A percentile compares a stretch with the other conserved stretches of the same genome.
Conservation (phyloP, 306 rosid genomes). For the Cicer arietinum region DNA sequence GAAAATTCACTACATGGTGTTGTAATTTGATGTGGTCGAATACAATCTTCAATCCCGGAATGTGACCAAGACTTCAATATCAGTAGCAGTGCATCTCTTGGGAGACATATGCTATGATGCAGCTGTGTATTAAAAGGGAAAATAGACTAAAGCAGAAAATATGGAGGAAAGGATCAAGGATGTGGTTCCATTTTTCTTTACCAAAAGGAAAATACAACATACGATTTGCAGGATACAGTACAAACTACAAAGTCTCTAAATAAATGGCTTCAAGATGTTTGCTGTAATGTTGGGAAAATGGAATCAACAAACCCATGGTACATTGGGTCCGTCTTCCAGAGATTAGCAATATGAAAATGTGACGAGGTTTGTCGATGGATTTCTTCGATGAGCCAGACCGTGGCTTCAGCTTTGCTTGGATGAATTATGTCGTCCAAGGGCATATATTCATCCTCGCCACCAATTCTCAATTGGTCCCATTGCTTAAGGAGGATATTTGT, state of each 20-base stretch:
- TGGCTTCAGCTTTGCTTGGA: slow-evolving; percentile 89
- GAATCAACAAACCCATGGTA: slow-evolving; percentile 72
- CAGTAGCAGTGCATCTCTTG: slow-evolving; percentile 1
- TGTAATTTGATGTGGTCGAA: slow-evolving; percentile 5
- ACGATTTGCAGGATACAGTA: slow-evolving; percentile 33
- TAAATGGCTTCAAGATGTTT: slow-evolving; percentile 43
- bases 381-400: slow-evolving; percentile 88
- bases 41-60: slow-evolving; percentile 10
- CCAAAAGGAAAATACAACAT: background rate
- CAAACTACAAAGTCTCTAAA: slow-evolving; percentile 29
- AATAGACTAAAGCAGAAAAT: slow-evolving; percentile 1
- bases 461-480: slow-evolving; percentile 87
- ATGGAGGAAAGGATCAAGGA: slow-evolving; percentile 24
- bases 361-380: slow-evolving; percentile 85
- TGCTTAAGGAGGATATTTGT: slow-evolving; percentile 81
- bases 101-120: slow-evolving; percentile 16
- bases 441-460: slow-evolving; percentile 61
- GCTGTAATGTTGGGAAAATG: slow-evolving; percentile 64
- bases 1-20: background rate
- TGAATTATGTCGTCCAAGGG: slow-evolving; percentile 77
- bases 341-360: slow-evolving; percentile 67
- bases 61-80: slow-evolving; percentile 1
- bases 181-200: slow-evolving; percentile 4
- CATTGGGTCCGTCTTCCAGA: slow-evolving; percentile 76
- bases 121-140: slow-evolving; percentile 10